These are phyloP conservation scores for Globisporangium nodosum DNA, from an alignment of 352 stramenopile genomes.

Conservation along the genomic window DNA sequence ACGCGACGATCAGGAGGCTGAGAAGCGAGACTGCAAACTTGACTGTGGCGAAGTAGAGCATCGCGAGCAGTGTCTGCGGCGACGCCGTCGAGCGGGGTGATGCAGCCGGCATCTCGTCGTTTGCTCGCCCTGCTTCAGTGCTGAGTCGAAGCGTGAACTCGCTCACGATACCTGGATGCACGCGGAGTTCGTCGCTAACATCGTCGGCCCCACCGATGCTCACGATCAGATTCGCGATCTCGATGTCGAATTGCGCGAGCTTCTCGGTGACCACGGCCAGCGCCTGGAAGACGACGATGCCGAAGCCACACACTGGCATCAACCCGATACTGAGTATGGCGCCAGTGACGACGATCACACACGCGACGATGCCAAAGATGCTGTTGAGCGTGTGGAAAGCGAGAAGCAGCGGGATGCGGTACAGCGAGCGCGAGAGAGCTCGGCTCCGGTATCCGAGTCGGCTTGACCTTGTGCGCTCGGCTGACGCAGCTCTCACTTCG, in stretches of 20 bases:
- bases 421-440: neutral
- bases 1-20: constrained; percentile 22
- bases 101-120: constrained; percentile 7
- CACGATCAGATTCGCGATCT: constrained; percentile 17
- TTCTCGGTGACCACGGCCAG: constrained; percentile 14
- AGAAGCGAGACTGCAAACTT: constrained; percentile 32
- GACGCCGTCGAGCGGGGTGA: constrained; percentile 18
- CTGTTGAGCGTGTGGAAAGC: constrained; percentile 22
- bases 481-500: neutral
- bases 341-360: constrained; percentile 18
- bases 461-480: neutral
- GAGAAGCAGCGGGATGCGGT: constrained; percentile 8
- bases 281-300: constrained; percentile 21
- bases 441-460: neutral
- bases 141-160: constrained; percentile 12
- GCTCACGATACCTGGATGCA: constrained; percentile 18
- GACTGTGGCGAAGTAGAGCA: constrained; percentile 36
- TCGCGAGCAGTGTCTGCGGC: constrained; percentile 22
- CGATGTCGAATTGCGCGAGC: constrained; percentile 17
- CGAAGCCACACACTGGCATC: constrained; percentile 16
- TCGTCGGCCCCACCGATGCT: neutral
- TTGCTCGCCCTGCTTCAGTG: constrained; percentile 8
- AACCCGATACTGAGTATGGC: constrained; percentile 19
- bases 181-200: constrained; percentile 8
- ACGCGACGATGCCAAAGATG: constrained; percentile 15